Evolutionary conservation across 2,329 filamentous ascomycete species (phyloP).

Genomic region (Trichothecium sympodiale): DNA sequence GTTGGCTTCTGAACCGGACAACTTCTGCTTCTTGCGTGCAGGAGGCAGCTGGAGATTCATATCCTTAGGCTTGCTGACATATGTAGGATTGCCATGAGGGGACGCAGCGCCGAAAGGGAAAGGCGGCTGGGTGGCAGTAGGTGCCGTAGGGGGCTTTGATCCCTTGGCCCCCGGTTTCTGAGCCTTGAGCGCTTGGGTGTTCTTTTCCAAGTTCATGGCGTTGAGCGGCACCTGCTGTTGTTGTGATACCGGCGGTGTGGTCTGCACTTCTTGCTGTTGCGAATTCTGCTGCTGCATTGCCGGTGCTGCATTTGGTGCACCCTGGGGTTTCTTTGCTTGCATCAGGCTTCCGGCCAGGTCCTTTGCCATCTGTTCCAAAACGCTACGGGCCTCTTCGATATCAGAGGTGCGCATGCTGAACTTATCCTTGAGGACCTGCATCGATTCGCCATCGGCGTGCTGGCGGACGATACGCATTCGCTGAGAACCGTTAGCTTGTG

Average conservation of each 20-base stretch:
- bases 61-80: conserved; percentile 38
- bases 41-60: conserved; percentile 46
- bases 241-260: conserved; percentile 13
- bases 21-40: conserved; percentile 46
- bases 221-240: conserved; percentile 24
- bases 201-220: conserved; percentile 39
- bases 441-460: conserved; percentile 37
- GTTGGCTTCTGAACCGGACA: conserved; percentile 26
- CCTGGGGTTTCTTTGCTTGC: conserved; percentile 10
- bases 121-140: conserved; percentile 45
- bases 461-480: conserved; percentile 41
- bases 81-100: conserved; percentile 48
- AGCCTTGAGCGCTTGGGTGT: conserved; percentile 32
- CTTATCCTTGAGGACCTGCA: conserved; percentile 30
- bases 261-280: conserved; percentile 15
- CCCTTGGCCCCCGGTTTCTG: conserved; percentile 29
- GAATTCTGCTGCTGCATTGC: conserved; percentile 19
- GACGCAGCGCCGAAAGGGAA: conserved; percentile 45
- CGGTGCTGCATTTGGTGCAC: conserved; percentile 10
- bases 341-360: conserved; percentile 28
- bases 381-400: conserved; percentile 33
- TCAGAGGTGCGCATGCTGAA: conserved; percentile 43
- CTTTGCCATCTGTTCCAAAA: conserved; percentile 41
- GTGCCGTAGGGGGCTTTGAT: conserved; percentile 41
- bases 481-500: conserved; percentile 18